A percentile compares a stretch with the other conserved stretches of the same genome.
phyloP scores from a whole-genome alignment of 192 early-diverging fungal species.

The Gaertneriomyces semiglobifer region DNA sequence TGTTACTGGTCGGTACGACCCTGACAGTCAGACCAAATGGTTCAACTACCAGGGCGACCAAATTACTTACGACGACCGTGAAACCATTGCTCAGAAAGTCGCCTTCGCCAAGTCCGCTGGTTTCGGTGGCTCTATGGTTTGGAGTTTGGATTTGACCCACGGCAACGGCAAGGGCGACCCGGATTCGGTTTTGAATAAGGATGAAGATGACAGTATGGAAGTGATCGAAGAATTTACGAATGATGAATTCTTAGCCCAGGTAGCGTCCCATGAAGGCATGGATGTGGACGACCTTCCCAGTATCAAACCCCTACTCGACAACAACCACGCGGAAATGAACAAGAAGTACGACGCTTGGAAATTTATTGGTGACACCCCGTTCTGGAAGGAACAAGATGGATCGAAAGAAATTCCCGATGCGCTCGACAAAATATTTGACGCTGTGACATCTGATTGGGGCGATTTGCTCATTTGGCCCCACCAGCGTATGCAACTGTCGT shows the following conservation, averaged over 20 bases:
- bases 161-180: neutral
- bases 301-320: neutral
- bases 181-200: neutral
- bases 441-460: neutral
- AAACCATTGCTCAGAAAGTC: slow-evolving; percentile 6
- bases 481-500: neutral
- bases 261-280: slow-evolving; percentile 1
- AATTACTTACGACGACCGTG: slow-evolving; percentile 13
- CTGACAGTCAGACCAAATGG: neutral
- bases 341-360: slow-evolving; percentile 9
- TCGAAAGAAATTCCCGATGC: neutral
- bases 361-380: neutral
- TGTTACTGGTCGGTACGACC: neutral
- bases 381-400: slow-evolving; percentile 1
- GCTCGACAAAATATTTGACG: neutral
- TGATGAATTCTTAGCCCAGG: slow-evolving; percentile 1
- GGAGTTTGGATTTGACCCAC: slow-evolving; percentile 10
- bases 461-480: neutral
- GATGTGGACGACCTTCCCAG: neutral
- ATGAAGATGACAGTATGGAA: slow-evolving; percentile 1
- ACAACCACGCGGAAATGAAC: slow-evolving; percentile 1
- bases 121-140: slow-evolving; percentile 16
- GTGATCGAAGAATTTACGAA: neutral
- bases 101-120: slow-evolving; percentile 10
- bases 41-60: neutral